These are phyloP conservation scores for Grifola frondosa DNA, from an alignment of 1,284 basidiomycete genomes.

Conservation along the genomic window DNA sequence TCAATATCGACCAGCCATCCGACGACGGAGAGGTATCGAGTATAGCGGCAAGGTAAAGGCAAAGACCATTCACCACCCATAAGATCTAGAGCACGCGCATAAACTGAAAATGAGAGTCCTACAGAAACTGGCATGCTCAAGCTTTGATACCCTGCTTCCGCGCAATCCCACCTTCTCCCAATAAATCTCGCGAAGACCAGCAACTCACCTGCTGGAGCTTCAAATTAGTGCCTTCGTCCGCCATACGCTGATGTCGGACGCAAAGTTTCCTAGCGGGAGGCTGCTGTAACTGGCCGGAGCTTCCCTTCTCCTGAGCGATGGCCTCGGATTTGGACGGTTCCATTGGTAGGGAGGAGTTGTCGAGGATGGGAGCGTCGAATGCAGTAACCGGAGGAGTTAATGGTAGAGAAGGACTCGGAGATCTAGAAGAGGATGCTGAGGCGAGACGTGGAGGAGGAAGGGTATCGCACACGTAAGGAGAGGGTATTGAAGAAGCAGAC, in stretches of 20 bases:
- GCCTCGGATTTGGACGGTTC: constrained; percentile 7
- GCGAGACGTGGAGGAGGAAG: constrained; percentile 62
- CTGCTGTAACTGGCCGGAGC: constrained; percentile 16
- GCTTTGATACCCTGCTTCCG: too few relatives aligned
- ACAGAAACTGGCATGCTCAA: too few relatives aligned
- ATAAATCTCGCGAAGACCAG: background rate
- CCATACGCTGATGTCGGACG: constrained; percentile 94
- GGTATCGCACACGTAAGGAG: constrained; percentile 65
- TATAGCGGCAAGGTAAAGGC: too few relatives aligned
- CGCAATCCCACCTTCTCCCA: too few relatives aligned
- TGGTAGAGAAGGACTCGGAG: constrained; percentile 24
- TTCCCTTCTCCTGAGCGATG: background rate
- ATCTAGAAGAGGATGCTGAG: constrained; percentile 26
- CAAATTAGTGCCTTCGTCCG: constrained; percentile 91
- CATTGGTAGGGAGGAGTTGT: constrained; percentile 10
- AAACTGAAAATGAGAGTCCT: too few relatives aligned
- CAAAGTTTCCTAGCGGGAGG: constrained; percentile 75
- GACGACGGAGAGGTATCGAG: too few relatives aligned
- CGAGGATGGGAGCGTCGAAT: constrained; percentile 32
- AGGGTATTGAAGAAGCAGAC: constrained; percentile 21
- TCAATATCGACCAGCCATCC: too few relatives aligned
- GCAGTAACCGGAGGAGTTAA: constrained; percentile 29
- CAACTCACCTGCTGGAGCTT: constrained; percentile 86
- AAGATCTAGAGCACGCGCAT: too few relatives aligned
- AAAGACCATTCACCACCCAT: too few relatives aligned